Evolutionary conservation across 139 green algal species (phyloP), one percentile per base, ranked within the genome.

Genomic region (Gonium pectorale): DNA sequence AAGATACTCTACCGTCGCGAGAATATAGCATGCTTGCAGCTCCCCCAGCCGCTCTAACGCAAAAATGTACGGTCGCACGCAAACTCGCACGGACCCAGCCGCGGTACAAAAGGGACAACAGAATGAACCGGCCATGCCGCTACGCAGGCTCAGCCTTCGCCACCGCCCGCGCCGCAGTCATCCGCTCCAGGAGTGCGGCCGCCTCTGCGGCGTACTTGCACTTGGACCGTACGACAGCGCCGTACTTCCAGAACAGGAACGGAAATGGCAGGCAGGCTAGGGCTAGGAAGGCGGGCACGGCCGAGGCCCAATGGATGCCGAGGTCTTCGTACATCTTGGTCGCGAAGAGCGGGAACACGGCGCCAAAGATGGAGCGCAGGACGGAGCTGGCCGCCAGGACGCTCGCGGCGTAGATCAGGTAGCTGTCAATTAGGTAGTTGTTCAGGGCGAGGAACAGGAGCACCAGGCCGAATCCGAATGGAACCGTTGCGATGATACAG

Each of bases 401-500:
- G 60, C 41, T 64, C 31, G 75, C 75, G 19, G 75, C 75, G 40
- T 64, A 83, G 27, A 83, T 83, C 17, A 83, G 60, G 59, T 83
- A 83, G 37, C 8, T 46, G 60, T 83, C 75, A 5, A 83, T 31
- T 7, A 83, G 59, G 59, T 83, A 83, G 56, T 83, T 83, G 17
- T 22, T 62, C 56, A 38, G 52, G 11, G 56, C 6, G 27, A 82
- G 74, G 54, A 82, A 82, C 56, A 82, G 2, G 6, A 71, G 56
- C 59, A 83, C 60, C 75, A 83, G 46, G 75, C 75, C 75, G 59
- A 83, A 83, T 29, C 75, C 75, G n/a, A 83, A 83, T 21, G 75
- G 75, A 5, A 72, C 43, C 1, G 75, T 83, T n/a, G 41, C 75
- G 29, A 49, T 15, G n/a, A 51, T 31, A n/a, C 75, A 51, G 3